Conservation (phyloP, 2,329 filamentous ascomycete genomes). For the Hypoxylon sp. region DNA sequence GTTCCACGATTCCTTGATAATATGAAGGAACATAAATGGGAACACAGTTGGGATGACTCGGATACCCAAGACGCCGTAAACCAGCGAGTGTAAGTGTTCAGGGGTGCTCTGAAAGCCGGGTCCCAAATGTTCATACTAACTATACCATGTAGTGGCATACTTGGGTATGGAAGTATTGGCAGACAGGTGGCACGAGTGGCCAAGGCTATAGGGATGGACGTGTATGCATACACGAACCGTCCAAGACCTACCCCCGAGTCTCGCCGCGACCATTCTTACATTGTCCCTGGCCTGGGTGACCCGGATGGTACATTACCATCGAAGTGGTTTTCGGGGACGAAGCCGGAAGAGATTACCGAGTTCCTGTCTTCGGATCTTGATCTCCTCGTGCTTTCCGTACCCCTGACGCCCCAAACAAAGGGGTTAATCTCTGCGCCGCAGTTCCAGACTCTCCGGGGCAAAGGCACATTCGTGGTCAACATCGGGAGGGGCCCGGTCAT, state of each 20-base stretch:
- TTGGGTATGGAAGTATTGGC: constrained; percentile 64
- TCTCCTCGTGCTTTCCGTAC: constrained; percentile 60
- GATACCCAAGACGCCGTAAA: constrained; percentile 64
- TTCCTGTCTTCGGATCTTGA: constrained; percentile 62
- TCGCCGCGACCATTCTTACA: constrained; percentile 71
- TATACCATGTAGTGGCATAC: constrained; percentile 53
- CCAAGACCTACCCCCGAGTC: constrained; percentile 72
- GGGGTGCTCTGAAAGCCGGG: background rate
- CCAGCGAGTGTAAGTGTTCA: constrained; percentile 63
- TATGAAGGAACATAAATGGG: constrained; percentile 63
- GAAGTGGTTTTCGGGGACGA: constrained; percentile 60
- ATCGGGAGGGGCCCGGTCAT: constrained; percentile 69
- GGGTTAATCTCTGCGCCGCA: constrained; percentile 61
- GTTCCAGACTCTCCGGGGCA: constrained; percentile 55
- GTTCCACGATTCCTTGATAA: constrained; percentile 63
- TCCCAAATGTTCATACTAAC: constrained; percentile 28
- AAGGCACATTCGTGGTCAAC: constrained; percentile 72
- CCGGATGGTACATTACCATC: constrained; percentile 59
- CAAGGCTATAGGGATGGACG: constrained; percentile 74
- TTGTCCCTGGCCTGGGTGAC: constrained; percentile 73
- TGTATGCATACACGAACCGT: constrained; percentile 77
- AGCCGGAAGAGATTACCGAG: constrained; percentile 54
- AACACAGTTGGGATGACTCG: constrained; percentile 52
- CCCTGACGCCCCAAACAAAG: constrained; percentile 58
- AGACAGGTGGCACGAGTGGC: constrained; percentile 65